These are phyloP conservation scores for Solanum raphanifolium DNA, from an alignment of 257 asterid species.

Conservation along the genomic window DNA sequence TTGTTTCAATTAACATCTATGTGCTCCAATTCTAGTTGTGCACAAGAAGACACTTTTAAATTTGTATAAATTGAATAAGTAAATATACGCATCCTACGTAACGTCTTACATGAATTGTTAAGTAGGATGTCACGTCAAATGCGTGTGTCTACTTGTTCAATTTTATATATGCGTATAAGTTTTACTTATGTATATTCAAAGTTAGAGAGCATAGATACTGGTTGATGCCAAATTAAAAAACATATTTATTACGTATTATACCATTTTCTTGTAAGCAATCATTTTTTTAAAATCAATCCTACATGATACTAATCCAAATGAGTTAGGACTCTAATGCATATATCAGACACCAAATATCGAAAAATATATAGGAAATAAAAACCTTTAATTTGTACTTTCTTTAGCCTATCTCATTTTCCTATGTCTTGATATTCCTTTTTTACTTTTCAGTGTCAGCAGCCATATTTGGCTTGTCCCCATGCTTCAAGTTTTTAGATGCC, in stretches of 20 bases:
- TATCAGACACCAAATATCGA: neutral
- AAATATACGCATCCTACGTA: neutral
- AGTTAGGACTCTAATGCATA: neutral
- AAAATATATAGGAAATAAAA: neutral
- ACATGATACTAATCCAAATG: neutral
- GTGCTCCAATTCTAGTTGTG: no score
- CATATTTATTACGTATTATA: no score
- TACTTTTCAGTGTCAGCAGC: slow-evolving; percentile 21
- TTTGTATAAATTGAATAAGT: neutral
- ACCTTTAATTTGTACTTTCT: neutral
- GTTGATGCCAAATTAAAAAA: neutral
- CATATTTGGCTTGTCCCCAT: slow-evolving; percentile 29
- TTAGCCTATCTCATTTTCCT: slow-evolving; percentile 13
- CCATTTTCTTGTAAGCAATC: no score
- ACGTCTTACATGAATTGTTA: no score
- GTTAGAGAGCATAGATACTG: rapidly evolving
- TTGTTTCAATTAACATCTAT: neutral
- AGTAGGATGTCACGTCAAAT: neutral
- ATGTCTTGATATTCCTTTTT: slow-evolving; percentile 18
- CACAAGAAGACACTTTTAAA: no score
- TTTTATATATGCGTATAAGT: no score
- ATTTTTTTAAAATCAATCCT: neutral
- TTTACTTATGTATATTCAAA: no score
- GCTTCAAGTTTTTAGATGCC: slow-evolving; percentile 22
- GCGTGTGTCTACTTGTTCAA: no score